Conservation (phyloP, 352 stramenopile genomes). For the Phytophthora tentaculata region DNA sequence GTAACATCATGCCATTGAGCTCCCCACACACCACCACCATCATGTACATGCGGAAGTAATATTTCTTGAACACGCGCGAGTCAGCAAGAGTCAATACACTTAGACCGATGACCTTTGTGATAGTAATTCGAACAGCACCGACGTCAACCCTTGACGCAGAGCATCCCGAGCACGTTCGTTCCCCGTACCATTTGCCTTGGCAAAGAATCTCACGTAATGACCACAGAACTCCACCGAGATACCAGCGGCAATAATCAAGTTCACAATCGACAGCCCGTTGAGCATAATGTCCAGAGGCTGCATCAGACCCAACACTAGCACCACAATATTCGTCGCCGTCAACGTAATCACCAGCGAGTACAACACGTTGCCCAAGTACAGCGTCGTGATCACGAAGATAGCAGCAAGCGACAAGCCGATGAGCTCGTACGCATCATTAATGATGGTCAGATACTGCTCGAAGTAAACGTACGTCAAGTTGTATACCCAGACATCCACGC, state of each 20-base stretch:
- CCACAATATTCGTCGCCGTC: slow-evolving; percentile 57
- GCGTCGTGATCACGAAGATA: slow-evolving; percentile 58
- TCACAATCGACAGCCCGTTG: slow-evolving; percentile 86
- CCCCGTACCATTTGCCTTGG: slow-evolving; percentile 40
- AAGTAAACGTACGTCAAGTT: slow-evolving; percentile 66
- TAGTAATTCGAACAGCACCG: slow-evolving; percentile 86
- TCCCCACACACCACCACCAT: slow-evolving; percentile 77
- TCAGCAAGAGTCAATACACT: slow-evolving; percentile 77
- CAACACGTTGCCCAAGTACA: slow-evolving; percentile 56
- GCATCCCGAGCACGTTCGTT: slow-evolving; percentile 56
- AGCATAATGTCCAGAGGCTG: slow-evolving; percentile 65
- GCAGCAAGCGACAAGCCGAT: slow-evolving; percentile 50
- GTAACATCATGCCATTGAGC: slow-evolving; percentile 70
- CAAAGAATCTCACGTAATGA: slow-evolving; percentile 78
- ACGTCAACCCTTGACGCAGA: slow-evolving; percentile 57
- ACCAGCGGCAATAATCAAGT: slow-evolving; percentile 80
- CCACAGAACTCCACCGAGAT: slow-evolving; percentile 84
- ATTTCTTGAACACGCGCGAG: slow-evolving; percentile 87
- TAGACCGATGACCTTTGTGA: slow-evolving; percentile 86
- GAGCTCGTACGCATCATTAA: slow-evolving; percentile 54
- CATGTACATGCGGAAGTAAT: slow-evolving; percentile 92
- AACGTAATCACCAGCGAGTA: slow-evolving; percentile 50
- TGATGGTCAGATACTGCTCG: slow-evolving; percentile 69
- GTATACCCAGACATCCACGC: slow-evolving; percentile 64
- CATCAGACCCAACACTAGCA: slow-evolving; percentile 64